phyloP scores from a whole-genome alignment of 1,139 yeast genomes.

The Trichomonascaceae sp. region DNA sequence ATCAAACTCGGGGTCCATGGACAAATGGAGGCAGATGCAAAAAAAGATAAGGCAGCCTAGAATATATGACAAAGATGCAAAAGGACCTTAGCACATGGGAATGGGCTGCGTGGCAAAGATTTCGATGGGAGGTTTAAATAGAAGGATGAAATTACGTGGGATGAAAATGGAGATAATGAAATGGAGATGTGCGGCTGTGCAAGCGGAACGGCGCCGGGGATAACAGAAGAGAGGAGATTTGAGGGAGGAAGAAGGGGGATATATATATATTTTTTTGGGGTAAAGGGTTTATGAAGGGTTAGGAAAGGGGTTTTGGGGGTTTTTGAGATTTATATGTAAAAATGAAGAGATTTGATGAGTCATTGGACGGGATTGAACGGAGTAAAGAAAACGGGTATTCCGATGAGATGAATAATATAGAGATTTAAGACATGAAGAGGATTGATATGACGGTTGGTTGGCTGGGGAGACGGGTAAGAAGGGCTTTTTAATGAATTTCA shows the following conservation, averaged over 20 bases:
- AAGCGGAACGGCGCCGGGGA: neutral
- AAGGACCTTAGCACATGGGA: neutral
- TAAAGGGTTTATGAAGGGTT: too few species aligned
- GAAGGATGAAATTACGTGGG: neutral
- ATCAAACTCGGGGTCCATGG: slow-evolving; percentile 16
- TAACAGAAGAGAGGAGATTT: neutral
- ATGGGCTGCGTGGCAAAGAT: neutral
- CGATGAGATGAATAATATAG: too few species aligned
- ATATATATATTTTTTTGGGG: too few species aligned
- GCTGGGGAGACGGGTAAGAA: too few species aligned
- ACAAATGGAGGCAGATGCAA: neutral
- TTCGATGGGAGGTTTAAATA: neutral
- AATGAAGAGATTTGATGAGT: too few species aligned
- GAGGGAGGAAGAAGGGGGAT: neutral
- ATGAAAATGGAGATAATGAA: neutral
- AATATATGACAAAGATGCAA: neutral
- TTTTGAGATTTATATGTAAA: too few species aligned
- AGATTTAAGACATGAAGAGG: too few species aligned
- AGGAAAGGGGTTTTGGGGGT: too few species aligned
- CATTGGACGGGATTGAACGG: too few species aligned
- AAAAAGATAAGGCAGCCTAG: neutral
- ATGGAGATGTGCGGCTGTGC: neutral
- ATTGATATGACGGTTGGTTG: too few species aligned
- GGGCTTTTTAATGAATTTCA: too few species aligned
- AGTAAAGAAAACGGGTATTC: too few species aligned